Evolutionary conservation across 2,329 filamentous ascomycete species (phyloP), one percentile per base, ranked within the genome.

Genomic region (Cyphellophora europaea): DNA sequence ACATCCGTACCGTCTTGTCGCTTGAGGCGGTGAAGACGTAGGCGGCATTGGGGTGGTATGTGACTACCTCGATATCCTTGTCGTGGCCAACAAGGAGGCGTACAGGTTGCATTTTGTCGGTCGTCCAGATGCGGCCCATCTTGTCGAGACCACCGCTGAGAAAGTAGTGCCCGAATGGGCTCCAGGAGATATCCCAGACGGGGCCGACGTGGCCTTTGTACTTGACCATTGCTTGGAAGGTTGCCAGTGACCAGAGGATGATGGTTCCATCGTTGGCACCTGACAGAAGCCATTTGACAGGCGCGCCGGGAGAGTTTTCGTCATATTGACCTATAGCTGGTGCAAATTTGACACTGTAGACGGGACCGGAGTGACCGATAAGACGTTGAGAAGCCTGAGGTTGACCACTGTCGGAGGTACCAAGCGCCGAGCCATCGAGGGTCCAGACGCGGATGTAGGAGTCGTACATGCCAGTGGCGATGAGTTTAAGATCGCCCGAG

Each of bases 361-460:
- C 81, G 1, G 89, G 83, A 0, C 79, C 91, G 1, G 87, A 82
- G 55, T 98, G 91, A 2, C 91, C 91, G 40, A 95, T 83, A 1
- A 84, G 63, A 14, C 79, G 75, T 34, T 77, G 74, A n/a, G 78
- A 95, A 54, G 71, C 87, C 61, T 68, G 69, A 61, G 77, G 71
- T 61, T 80, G 63, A 59, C 77, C 49, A 66, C 74, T 58, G 38
- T 77, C 71, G 32, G 76, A 73, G 11, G 82, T 82, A 30, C 74
- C 74, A 10, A 98, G 74, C 3, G 84, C 74, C 43, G 81, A 82
- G 44, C 89, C 91, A 50, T 94, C 84, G 27, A 96, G 67, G 25
- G 82, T 82, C 87, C 89, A 98, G 10, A 98, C 75, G 11, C 89
- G 82, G 49, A 98, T 93, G 55, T 95, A 96, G 0, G 89, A 96